Percentiles rank a stretch among this genome's conserved stretches.
phyloP scores from a whole-genome alignment of 2,329 filamentous ascomycete genomes.

The Fusarium liriodendri region DNA sequence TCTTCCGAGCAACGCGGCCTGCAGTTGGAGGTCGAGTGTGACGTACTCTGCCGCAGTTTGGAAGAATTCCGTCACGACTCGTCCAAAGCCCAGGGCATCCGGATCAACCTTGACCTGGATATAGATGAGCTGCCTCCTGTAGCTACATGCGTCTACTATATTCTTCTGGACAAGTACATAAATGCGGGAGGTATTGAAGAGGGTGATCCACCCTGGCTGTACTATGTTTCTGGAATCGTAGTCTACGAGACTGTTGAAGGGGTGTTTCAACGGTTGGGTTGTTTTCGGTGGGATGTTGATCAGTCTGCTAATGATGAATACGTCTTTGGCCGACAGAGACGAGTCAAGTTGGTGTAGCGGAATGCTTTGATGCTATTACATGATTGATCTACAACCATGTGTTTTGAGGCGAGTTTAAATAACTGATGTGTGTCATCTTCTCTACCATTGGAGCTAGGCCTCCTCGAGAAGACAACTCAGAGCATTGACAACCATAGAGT shows the following conservation, averaged over 20 bases:
- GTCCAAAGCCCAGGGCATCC: neutral
- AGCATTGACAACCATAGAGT: no score
- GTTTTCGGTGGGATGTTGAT: neutral
- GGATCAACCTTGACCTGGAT: neutral
- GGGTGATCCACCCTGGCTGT: neutral
- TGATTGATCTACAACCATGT: no score
- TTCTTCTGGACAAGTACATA: neutral
- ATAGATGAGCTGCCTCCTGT: neutral
- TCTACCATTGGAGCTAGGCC: no score
- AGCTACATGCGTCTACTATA: neutral
- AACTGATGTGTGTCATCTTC: no score
- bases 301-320: neutral
- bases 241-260: neutral
- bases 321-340: neutral
- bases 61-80: neutral
- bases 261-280: neutral
- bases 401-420: no score
- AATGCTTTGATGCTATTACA: neutral
- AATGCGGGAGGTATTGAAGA: neutral
- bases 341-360: neutral
- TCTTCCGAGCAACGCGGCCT: neutral
- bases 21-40: neutral
- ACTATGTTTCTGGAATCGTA: neutral
- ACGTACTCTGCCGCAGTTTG: neutral
- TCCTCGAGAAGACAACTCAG: no score